Evolutionary conservation across 768 basidiomycete species (phyloP).

Genomic region (Chalciporus sphaerocephalus): DNA sequence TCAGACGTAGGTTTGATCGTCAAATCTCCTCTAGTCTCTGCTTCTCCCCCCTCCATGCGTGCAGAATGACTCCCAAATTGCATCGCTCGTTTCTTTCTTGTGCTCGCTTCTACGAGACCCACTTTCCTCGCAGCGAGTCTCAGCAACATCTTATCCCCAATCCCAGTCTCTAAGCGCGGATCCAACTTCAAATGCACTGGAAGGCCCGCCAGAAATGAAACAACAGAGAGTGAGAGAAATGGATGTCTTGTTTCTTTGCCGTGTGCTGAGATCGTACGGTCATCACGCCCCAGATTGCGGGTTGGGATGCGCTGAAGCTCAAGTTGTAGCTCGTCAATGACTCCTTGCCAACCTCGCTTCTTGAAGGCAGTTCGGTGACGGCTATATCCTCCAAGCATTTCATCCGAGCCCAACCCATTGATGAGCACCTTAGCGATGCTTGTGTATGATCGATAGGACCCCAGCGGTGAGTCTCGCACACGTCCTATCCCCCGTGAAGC

Average conservation of each 20-base stretch:
- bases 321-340: slow-evolving; percentile 86
- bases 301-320: slow-evolving; percentile 84
- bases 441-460: slow-evolving; percentile 45
- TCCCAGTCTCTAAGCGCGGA: slow-evolving; percentile 63
- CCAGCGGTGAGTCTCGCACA: slow-evolving; percentile 37
- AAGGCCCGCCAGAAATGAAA: slow-evolving; percentile 70
- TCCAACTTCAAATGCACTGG: slow-evolving; percentile 84
- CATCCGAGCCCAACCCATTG: slow-evolving; percentile 92
- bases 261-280: slow-evolving; percentile 86
- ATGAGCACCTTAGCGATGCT: slow-evolving; percentile 80
- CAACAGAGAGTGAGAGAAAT: slow-evolving; percentile 77
- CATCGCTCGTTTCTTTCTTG: slow-evolving; percentile 88
- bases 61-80: slow-evolving; percentile 93
- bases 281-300: slow-evolving; percentile 91
- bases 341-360: slow-evolving; percentile 64
- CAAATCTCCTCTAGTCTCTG: slow-evolving; percentile 48
- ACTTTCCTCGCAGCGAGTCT: slow-evolving; percentile 64
- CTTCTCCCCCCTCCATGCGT: slow-evolving; percentile 65
- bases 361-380: slow-evolving; percentile 78
- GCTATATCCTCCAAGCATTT: slow-evolving; percentile 90
- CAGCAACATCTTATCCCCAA: slow-evolving; percentile 87
- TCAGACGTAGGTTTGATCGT: slow-evolving; percentile 10
- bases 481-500: slow-evolving; percentile 78
- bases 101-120: slow-evolving; percentile 73
- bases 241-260: slow-evolving; percentile 93